Conservation (phyloP, 1,139 yeast species). For the Saccharomycopsis crataegensis region DNA sequence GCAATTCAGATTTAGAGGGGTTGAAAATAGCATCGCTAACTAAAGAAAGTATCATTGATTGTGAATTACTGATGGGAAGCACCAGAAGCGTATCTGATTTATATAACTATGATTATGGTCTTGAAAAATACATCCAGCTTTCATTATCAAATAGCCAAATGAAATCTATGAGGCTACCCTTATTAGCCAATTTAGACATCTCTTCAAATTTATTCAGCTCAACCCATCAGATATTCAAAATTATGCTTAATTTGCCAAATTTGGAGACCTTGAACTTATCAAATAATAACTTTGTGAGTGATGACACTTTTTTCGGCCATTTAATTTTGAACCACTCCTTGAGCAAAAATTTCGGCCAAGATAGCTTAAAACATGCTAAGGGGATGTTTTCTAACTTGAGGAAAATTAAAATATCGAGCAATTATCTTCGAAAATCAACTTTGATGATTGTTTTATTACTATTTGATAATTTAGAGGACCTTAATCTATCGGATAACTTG, state of each 20-base stretch:
- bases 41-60: conserved; percentile 29
- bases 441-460: conserved; percentile 29
- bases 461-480: conserved; percentile 38
- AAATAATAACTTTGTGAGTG: conserved; percentile 49
- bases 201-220: conserved; percentile 50
- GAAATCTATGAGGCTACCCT: conserved; percentile 21
- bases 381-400: conserved; percentile 19
- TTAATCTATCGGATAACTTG: conserved; percentile 44
- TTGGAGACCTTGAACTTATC: conserved; percentile 46
- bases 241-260: conserved; percentile 32
- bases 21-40: conserved; percentile 47
- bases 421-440: conserved; percentile 26
- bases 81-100: neutral
- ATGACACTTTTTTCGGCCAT: conserved; percentile 3
- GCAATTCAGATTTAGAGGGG: conserved; percentile 40
- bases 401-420: conserved; percentile 32
- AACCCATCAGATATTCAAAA: conserved; percentile 33
- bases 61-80: neutral
- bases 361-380: neutral
- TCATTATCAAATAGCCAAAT: neutral
- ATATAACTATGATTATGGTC: neutral
- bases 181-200: conserved; percentile 45
- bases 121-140: neutral
- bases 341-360: neutral
- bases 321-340: neutral